Conservation (phyloP, 768 basidiomycete species). For the Strobilomyces echinocephalus region DNA sequence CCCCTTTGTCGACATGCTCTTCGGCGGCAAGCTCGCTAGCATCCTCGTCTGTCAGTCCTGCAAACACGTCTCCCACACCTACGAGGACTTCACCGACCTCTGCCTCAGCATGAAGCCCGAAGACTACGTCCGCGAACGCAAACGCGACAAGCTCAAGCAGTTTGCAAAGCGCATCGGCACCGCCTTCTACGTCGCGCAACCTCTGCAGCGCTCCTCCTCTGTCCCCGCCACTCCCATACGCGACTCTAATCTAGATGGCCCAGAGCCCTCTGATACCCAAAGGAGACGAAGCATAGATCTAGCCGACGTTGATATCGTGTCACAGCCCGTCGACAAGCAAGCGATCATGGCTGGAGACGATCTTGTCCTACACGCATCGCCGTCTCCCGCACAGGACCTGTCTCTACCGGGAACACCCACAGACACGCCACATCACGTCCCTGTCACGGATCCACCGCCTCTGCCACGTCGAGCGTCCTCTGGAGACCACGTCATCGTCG, state of each 20-base stretch:
- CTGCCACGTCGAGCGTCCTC: slow-evolving; percentile 7
- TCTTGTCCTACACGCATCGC: neutral
- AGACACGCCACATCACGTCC: slow-evolving; percentile 5
- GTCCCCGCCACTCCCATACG: slow-evolving; percentile 45
- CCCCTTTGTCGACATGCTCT: slow-evolving; percentile 86
- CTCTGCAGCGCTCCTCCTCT: slow-evolving; percentile 50
- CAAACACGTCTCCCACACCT: slow-evolving; percentile 78
- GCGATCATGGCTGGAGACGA: neutral
- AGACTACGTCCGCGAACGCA: slow-evolving; percentile 67
- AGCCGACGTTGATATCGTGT: slow-evolving; percentile 32
- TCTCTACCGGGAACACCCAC: slow-evolving; percentile 15
- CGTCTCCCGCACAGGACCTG: neutral
- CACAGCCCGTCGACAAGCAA: slow-evolving; percentile 5
- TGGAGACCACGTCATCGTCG: slow-evolving; percentile 35
- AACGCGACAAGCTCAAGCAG: slow-evolving; percentile 71
- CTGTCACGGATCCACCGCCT: slow-evolving; percentile 2
- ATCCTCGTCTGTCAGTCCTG: slow-evolving; percentile 93
- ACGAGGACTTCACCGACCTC: slow-evolving; percentile 90
- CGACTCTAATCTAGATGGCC: slow-evolving; percentile 30
- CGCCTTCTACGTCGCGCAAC: slow-evolving; percentile 22
- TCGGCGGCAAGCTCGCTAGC: slow-evolving; percentile 83
- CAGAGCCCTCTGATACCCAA: slow-evolving; percentile 20
- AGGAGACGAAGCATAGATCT: slow-evolving; percentile 32
- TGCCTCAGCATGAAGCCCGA: slow-evolving; percentile 84
- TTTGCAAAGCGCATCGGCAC: slow-evolving; percentile 58